Evolutionary conservation across 192 early-diverging fungal genomes (phyloP).

Genomic region (Oehlia diaphana): DNA sequence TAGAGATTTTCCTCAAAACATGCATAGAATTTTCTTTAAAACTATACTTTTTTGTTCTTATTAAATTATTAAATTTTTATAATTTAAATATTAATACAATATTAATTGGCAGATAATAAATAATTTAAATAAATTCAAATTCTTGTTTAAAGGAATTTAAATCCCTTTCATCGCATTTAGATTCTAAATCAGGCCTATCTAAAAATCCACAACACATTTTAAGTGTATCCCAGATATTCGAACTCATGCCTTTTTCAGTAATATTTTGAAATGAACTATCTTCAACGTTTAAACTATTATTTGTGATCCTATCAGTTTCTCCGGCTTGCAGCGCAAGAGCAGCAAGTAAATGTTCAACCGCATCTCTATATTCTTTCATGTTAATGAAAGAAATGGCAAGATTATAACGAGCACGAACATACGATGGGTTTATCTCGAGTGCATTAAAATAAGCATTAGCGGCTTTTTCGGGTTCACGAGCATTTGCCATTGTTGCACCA

Average conservation of each 20-base stretch:
- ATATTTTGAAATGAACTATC: slow-evolving; percentile 39
- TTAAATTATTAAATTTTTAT: too few relatives aligned
- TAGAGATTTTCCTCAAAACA: too few relatives aligned
- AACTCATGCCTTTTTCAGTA: slow-evolving; percentile 58
- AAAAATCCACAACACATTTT: slow-evolving; percentile 74
- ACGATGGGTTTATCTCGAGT: slow-evolving; percentile 91
- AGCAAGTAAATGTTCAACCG: slow-evolving; percentile 89
- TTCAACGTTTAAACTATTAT: slow-evolving; percentile 35
- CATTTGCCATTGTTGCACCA: slow-evolving; percentile 95
- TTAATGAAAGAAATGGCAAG: slow-evolving; percentile 91
- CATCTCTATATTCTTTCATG: slow-evolving; percentile 83
- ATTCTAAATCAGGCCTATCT: slow-evolving; percentile 77
- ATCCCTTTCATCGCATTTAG: slow-evolving; percentile 76
- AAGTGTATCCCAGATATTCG: slow-evolving; percentile 85
- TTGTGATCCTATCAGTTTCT: slow-evolving; percentile 42
- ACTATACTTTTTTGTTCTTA: too few relatives aligned
- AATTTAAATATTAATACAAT: too few relatives aligned
- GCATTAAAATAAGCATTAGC: slow-evolving; percentile 95
- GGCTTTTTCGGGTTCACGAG: slow-evolving; percentile 69
- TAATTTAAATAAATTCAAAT: slow-evolving; percentile 68
- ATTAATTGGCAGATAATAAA: too few relatives aligned
- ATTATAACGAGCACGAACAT: slow-evolving; percentile 96
- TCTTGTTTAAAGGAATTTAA: slow-evolving; percentile 77
- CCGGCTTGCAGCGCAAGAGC: slow-evolving; percentile 78
- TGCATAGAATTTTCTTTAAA: too few relatives aligned